These are phyloP conservation scores for Talaromyces sp. DNA, from an alignment of 2,329 filamentous ascomycete species.

Conservation along the genomic window DNA sequence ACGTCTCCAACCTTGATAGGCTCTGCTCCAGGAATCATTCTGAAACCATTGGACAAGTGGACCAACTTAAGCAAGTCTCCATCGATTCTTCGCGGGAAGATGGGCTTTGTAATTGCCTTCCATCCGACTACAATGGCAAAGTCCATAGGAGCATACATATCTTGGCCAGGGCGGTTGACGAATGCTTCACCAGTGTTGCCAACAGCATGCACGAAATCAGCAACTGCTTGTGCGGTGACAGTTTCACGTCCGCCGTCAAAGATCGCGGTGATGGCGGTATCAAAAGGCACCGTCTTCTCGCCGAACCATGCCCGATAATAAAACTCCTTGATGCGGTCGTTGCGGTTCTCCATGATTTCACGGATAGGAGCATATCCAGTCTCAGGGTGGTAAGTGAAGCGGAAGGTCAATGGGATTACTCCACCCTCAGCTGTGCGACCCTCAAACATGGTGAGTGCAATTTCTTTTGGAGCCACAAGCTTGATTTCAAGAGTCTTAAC, in stretches of 20 bases:
- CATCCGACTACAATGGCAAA: slow-evolving; percentile 97
- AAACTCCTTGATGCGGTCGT: slow-evolving; percentile 98
- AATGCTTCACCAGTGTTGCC: slow-evolving; percentile 97
- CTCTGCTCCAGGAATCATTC: slow-evolving; percentile 93
- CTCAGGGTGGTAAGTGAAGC: slow-evolving; percentile 91
- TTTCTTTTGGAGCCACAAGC: slow-evolving; percentile 69
- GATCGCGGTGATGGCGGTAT: slow-evolving; percentile 75
- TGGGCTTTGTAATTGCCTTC: slow-evolving; percentile 99
- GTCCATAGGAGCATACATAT: slow-evolving; percentile 95
- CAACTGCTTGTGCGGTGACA: slow-evolving; percentile 88
- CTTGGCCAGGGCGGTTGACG: slow-evolving; percentile 89
- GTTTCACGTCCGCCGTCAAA: slow-evolving; percentile 86
- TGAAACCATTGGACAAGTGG: slow-evolving; percentile 94
- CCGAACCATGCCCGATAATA: slow-evolving; percentile 99
- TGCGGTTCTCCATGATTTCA: slow-evolving; percentile 92
- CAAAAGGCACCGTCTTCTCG: slow-evolving; percentile 74
- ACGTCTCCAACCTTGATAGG: slow-evolving; percentile 94
- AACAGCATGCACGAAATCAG: slow-evolving; percentile 98
- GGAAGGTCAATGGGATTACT: slow-evolving; percentile 75
- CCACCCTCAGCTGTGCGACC: slow-evolving; percentile 80
- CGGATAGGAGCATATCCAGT: slow-evolving; percentile 95
- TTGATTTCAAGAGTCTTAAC: slow-evolving; percentile 84
- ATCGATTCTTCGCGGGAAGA: slow-evolving; percentile 94
- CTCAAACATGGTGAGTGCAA: slow-evolving; percentile 86
- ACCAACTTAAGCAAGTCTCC: slow-evolving; percentile 94